These are phyloP conservation scores for Saksenaea oblongispora DNA, from an alignment of 371 early-diverging fungal species.

Conservation along the genomic window DNA sequence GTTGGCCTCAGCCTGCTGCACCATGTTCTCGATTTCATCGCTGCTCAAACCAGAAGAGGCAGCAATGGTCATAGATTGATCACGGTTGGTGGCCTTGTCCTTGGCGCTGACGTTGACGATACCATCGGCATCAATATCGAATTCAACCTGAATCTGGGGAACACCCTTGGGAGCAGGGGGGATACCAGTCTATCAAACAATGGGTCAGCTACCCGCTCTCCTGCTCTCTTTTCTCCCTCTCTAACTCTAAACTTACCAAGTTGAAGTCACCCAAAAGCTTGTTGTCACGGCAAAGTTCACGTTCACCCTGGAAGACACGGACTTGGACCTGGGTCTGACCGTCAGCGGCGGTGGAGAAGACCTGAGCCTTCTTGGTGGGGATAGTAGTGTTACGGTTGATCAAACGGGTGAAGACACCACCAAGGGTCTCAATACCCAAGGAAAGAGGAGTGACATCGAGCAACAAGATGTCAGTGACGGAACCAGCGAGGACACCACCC, in stretches of 20 bases:
- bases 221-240: not conserved
- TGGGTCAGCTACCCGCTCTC: not conserved
- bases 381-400: slow-evolving; percentile 99
- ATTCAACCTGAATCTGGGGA: slow-evolving; percentile 95
- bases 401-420: slow-evolving; percentile 97
- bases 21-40: slow-evolving; percentile 96
- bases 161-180: slow-evolving; percentile 93
- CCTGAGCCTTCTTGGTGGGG: slow-evolving; percentile 99
- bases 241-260: slow-evolving; percentile 40
- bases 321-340: slow-evolving; percentile 98
- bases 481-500: slow-evolving; percentile 97
- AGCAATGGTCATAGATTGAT: slow-evolving; percentile 95
- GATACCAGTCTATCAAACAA: slow-evolving; percentile 54
- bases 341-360: slow-evolving; percentile 99
- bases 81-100: slow-evolving; percentile 95
- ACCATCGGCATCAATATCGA: slow-evolving; percentile 99
- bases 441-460: slow-evolving; percentile 99
- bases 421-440: slow-evolving; percentile 96
- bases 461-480: slow-evolving; percentile 92
- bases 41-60: slow-evolving; percentile 96
- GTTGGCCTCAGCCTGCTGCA: slow-evolving; percentile 89
- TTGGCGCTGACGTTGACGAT: slow-evolving; percentile 98
- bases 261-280: slow-evolving; percentile 98
- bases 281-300: slow-evolving; percentile 96
- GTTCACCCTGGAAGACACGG: slow-evolving; percentile 99